These are phyloP conservation scores for Thermochaetoides thermophila DNA, from an alignment of 495 filamentous ascomycete genomes.

Conservation along the genomic window DNA sequence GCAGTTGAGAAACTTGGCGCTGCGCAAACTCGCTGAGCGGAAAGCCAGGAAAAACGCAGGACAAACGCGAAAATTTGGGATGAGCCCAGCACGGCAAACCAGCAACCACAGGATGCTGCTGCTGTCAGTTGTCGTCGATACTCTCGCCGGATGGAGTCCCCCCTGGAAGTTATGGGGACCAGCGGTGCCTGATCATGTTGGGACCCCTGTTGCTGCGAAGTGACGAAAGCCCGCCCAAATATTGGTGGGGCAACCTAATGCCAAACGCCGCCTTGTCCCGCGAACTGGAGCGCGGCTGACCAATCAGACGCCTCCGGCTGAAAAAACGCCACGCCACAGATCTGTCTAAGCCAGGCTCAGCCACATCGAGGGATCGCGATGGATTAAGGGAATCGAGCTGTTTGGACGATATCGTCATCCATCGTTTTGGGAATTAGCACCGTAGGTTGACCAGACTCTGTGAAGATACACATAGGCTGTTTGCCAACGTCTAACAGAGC, in stretches of 20 bases:
- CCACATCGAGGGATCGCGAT: too few species aligned
- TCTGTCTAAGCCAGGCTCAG: too few species aligned
- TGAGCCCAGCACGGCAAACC: too few species aligned
- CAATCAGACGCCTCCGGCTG: constrained; percentile 1
- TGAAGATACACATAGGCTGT: too few species aligned
- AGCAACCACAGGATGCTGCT: neutral
- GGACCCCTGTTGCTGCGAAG: constrained; percentile 7
- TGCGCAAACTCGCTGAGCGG: neutral
- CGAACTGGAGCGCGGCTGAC: neutral
- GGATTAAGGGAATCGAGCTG: too few species aligned
- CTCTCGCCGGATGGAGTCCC: neutral
- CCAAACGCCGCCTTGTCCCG: neutral
- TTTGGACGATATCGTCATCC: too few species aligned
- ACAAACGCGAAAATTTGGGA: neutral
- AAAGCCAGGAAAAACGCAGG: neutral
- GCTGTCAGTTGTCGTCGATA: neutral
- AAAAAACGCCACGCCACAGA: too few species aligned
- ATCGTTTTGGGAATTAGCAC: too few species aligned
- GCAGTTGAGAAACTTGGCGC: neutral
- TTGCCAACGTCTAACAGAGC: too few species aligned
- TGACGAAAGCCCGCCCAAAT: constrained; percentile 11
- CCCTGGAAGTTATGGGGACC: constrained; percentile 3
- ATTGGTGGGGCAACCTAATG: constrained; percentile 8
- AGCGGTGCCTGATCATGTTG: constrained; percentile 12
- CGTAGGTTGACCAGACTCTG: too few species aligned